Percentiles rank a stretch among this genome's conserved stretches.
Conservation (phyloP, 108 stramenopile genomes). For the Nitzschia sp. region DNA sequence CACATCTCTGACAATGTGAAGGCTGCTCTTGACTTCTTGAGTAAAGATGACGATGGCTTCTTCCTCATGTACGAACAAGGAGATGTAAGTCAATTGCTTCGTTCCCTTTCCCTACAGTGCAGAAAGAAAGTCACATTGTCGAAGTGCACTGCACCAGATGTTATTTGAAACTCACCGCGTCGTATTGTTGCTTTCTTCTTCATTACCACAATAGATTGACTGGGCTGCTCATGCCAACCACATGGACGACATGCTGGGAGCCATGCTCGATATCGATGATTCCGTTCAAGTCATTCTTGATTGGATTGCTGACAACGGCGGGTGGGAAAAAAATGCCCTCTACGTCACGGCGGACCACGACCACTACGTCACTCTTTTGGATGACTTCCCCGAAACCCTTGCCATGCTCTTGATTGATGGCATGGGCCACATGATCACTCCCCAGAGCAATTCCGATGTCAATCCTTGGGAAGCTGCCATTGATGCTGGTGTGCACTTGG, state of each 20-base stretch:
- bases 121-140: too few relatives aligned
- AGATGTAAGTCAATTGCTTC: too few relatives aligned
- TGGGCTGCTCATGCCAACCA: constrained; percentile 66
- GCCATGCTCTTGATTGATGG: constrained; percentile 53
- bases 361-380: constrained; percentile 53
- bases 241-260: constrained; percentile 63
- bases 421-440: constrained; percentile 48
- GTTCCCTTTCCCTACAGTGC: too few relatives aligned
- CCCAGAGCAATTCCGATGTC: constrained; percentile 44
- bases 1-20: constrained; percentile 42
- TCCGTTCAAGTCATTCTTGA: constrained; percentile 35
- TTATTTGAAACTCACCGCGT: too few relatives aligned
- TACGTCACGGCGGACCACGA: constrained; percentile 69
- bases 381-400: constrained; percentile 53
- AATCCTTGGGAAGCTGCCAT: constrained; percentile 50
- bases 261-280: constrained; percentile 62
- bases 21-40: constrained; percentile 53
- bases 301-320: constrained; percentile 58
- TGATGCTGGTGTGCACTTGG: constrained; percentile 34
- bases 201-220: too few relatives aligned
- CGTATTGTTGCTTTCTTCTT: too few relatives aligned
- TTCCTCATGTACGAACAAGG: constrained; percentile 70
- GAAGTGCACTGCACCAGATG: too few relatives aligned
- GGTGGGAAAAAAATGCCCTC: constrained; percentile 62
- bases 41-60: constrained; percentile 66